These are phyloP conservation scores for Fusarium nanum DNA, from an alignment of 2,329 filamentous ascomycete genomes.

Conservation along the genomic window DNA sequence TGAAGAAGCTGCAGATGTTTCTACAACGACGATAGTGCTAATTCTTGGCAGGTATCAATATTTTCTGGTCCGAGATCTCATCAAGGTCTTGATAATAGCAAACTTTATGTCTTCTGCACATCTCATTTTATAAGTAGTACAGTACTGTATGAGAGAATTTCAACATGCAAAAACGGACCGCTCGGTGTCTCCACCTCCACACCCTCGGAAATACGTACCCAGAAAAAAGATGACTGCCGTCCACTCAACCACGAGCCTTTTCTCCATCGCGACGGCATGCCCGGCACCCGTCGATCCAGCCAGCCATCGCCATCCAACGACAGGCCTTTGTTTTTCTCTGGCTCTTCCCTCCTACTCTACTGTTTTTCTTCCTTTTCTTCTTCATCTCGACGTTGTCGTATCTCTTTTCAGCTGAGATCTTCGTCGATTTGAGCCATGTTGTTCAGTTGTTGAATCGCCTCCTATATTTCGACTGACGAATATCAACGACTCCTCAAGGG, in stretches of 20 bases:
- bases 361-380: constrained; percentile 5
- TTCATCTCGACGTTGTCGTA: constrained; percentile 30
- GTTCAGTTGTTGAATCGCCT: constrained; percentile 24
- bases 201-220: constrained; percentile 41
- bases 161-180: constrained; percentile 36
- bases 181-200: constrained; percentile 47
- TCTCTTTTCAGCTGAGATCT: constrained; percentile 32
- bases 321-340: constrained; percentile 21
- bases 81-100: too few relatives aligned
- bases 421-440: constrained; percentile 41
- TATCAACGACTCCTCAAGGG: constrained; percentile 7
- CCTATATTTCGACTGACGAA: constrained; percentile 17
- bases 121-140: constrained; percentile 22
- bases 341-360: constrained; percentile 19
- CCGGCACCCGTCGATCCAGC: constrained; percentile 37
- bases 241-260: constrained; percentile 44
- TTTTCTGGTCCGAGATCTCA: too few relatives aligned
- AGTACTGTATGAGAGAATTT: constrained; percentile 47
- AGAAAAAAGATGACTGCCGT: constrained; percentile 34
- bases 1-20: constrained; percentile 3
- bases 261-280: constrained; percentile 44
- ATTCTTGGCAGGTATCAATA: not conserved
- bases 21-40: not conserved
- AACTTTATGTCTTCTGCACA: not conserved
- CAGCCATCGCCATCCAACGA: constrained; percentile 32